A percentile compares a stretch with the other conserved stretches of the same genome.
Conservation (phyloP, 768 basidiomycete species). For the Pleurotus tuoliensis region DNA sequence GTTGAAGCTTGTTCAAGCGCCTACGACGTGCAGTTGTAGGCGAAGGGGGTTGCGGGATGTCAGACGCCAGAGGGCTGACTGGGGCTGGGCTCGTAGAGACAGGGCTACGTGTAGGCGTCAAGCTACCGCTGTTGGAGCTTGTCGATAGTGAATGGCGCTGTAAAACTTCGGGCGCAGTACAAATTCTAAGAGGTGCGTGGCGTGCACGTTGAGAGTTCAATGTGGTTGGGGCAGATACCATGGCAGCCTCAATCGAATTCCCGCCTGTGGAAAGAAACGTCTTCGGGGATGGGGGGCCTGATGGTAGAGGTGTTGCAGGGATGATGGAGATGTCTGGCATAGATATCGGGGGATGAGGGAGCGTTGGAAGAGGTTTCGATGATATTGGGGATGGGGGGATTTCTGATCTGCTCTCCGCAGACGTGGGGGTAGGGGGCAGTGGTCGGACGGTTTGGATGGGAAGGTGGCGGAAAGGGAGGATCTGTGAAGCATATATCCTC, state of each 20-base stretch:
- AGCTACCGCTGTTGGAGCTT: neutral
- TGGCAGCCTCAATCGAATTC: neutral
- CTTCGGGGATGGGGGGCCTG: neutral
- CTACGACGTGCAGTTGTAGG: constrained; percentile 24
- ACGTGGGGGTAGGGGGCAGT: constrained; percentile 1
- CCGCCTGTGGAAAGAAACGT: neutral
- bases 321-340: constrained; percentile 5
- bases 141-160: neutral
- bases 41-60: constrained; percentile 18
- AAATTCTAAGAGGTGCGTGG: neutral
- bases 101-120: neutral
- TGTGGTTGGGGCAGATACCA: neutral
- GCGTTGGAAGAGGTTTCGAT: constrained; percentile 2
- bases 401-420: neutral
- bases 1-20: constrained; percentile 27
- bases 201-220: neutral
- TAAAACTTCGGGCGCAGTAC: constrained; percentile 1
- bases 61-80: constrained; percentile 10
- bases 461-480: constrained; percentile 3
- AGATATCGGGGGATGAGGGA: neutral
- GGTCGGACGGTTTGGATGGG: neutral
- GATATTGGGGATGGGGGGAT: neutral
- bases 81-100: neutral
- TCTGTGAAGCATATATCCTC: constrained; percentile 5
- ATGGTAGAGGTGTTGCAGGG: constrained; percentile 3